Evolutionary conservation across 345 rosid genomes (phyloP).

Genomic region (Eutrema heterophyllum): DNA sequence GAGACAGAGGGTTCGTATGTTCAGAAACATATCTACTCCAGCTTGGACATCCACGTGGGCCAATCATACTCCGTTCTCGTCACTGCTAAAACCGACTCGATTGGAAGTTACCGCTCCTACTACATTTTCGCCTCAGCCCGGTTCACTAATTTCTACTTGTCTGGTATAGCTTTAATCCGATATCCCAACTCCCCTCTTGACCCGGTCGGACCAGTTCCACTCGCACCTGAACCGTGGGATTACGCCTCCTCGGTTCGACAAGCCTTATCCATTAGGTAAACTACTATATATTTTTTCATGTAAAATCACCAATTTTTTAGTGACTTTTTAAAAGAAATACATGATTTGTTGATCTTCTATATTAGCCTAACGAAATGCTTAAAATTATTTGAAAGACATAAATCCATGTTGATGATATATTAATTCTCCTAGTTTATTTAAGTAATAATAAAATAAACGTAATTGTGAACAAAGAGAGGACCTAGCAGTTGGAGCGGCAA

Average conservation of each 20-base stretch:
- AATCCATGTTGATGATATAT: no score
- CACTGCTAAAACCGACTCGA: constrained; percentile 25
- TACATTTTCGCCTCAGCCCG: constrained; percentile 27
- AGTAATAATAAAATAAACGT: background rate
- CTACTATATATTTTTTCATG: no score
- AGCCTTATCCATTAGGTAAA: constrained; percentile 28
- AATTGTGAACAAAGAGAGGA: constrained; percentile 38
- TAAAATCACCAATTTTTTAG: background rate
- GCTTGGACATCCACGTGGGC: constrained; percentile 30
- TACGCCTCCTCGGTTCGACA: constrained; percentile 24
- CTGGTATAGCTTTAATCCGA: constrained; percentile 28
- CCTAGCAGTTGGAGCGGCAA: constrained; percentile 50
- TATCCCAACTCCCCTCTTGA: constrained; percentile 17
- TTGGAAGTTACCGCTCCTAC: constrained; percentile 5
- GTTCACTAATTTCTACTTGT: constrained; percentile 9
- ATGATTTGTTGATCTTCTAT: no score
- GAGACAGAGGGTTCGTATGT: constrained; percentile 32
- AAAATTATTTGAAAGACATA: no score
- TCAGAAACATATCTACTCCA: constrained; percentile 10
- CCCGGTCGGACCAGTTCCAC: constrained; percentile 24
- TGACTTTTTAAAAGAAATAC: no score
- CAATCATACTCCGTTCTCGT: constrained; percentile 35
- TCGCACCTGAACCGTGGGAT: constrained; percentile 20
- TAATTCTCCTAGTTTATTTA: background rate
- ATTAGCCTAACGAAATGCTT: no score